A percentile compares a stretch with the other conserved stretches of the same genome.
These are phyloP conservation scores for Microdochium paspali DNA, from an alignment of 2,329 filamentous ascomycete genomes.

Conservation along the genomic window DNA sequence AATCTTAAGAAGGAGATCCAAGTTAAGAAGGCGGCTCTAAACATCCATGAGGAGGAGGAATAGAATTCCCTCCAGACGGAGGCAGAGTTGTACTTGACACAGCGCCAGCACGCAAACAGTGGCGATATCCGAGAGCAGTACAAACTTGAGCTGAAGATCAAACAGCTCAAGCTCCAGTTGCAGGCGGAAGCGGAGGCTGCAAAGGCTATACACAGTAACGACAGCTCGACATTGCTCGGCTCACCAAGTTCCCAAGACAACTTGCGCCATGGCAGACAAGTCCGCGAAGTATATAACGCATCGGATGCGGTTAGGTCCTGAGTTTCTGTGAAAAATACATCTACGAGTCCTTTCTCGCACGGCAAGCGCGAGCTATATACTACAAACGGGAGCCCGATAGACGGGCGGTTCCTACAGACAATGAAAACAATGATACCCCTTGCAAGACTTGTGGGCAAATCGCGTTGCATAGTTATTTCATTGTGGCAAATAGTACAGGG, in stretches of 20 bases:
- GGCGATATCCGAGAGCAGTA: not conserved
- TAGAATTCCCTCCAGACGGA: conserved; percentile 1
- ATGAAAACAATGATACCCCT: too few species aligned
- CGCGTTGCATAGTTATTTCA: too few species aligned
- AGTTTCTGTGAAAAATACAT: too few species aligned
- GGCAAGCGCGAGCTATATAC: too few species aligned
- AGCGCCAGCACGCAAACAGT: not conserved
- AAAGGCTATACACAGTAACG: not conserved
- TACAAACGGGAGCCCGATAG: too few species aligned
- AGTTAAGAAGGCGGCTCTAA: conserved; percentile 21
- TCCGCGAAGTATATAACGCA: not conserved
- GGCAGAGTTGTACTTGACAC: not conserved
- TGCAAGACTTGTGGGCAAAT: too few species aligned
- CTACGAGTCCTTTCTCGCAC: too few species aligned
- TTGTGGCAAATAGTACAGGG: too few species aligned
- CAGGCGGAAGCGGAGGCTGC: not conserved
- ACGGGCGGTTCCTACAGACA: too few species aligned
- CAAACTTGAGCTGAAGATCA: not conserved
- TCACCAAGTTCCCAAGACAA: not conserved
- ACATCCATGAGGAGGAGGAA: conserved; percentile 19
- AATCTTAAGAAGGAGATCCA: conserved; percentile 29
- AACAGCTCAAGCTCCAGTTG: not conserved
- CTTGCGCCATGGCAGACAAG: not conserved
- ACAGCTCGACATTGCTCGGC: not conserved
- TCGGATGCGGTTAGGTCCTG: too few species aligned